Percentiles rank a stretch among this genome's conserved stretches.
phyloP scores from a whole-genome alignment of 345 rosid species.

The Carallia pectinifolia region DNA sequence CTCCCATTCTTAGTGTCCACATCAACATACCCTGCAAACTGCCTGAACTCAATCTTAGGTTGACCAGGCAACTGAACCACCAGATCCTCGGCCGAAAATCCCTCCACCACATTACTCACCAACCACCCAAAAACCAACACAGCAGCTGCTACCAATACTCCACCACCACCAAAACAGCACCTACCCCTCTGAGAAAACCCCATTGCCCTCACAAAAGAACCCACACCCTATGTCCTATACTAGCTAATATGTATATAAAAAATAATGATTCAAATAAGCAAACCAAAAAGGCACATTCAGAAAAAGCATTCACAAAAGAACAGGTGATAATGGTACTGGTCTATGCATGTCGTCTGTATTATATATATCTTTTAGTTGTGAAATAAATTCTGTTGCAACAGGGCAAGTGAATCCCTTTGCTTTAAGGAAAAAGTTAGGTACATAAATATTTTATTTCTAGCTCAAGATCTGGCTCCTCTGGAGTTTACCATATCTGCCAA shows the following conservation, averaged over 20 bases:
- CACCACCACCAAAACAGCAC: slow-evolving; percentile 22
- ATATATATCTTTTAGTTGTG: background rate
- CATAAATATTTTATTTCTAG: background rate
- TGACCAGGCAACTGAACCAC: slow-evolving; percentile 78
- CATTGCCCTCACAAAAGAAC: background rate
- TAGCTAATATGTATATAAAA: background rate
- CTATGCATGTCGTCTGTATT: background rate
- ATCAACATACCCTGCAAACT: slow-evolving; percentile 80
- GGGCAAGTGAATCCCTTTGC: slow-evolving; percentile 44
- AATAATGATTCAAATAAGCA: background rate
- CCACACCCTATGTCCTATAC: slow-evolving; percentile 3
- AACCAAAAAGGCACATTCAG: background rate
- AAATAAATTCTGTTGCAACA: slow-evolving; percentile 33
- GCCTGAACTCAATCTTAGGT: slow-evolving; percentile 67
- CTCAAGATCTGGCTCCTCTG: slow-evolving; percentile 1
- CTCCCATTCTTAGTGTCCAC: slow-evolving; percentile 69
- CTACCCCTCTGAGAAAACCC: slow-evolving; percentile 33
- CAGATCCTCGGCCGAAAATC: slow-evolving; percentile 69
- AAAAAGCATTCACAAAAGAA: slow-evolving; percentile 1
- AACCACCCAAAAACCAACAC: slow-evolving; percentile 21
- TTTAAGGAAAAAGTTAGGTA: slow-evolving; percentile 23
- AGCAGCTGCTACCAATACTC: background rate
- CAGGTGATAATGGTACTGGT: slow-evolving; percentile 19
- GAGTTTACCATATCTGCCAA: background rate
- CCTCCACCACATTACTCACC: slow-evolving; percentile 35